Percentiles rank a stretch among this genome's conserved stretches.
These are phyloP conservation scores for Metarhizium anisopliae DNA, from an alignment of 2,329 filamentous ascomycete species.

Conservation along the genomic window DNA sequence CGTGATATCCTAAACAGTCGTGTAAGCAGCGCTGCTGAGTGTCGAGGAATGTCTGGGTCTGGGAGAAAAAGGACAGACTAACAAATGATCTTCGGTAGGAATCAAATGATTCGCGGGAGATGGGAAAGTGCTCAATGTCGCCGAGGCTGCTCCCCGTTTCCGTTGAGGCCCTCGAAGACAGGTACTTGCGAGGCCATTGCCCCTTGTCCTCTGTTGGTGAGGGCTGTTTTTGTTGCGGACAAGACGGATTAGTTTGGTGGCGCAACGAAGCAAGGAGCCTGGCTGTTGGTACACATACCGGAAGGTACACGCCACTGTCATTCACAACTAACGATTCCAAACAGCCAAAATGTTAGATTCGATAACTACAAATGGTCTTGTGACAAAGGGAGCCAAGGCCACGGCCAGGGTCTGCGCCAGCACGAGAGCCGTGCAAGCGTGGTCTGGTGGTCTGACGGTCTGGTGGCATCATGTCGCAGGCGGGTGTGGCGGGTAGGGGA, in stretches of 20 bases:
- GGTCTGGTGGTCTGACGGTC: neutral
- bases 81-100: conserved; percentile 95
- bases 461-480: neutral
- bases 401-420: too few species aligned
- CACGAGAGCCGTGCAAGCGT: too few species aligned
- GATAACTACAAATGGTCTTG: conserved; percentile 10
- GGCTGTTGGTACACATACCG: conserved; percentile 45
- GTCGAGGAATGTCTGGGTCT: neutral
- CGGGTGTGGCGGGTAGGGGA: conserved; percentile 2
- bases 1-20: conserved; percentile 66
- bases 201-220: conserved; percentile 78
- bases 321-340: conserved; percentile 64
- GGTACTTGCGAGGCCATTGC: conserved; percentile 59
- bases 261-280: neutral
- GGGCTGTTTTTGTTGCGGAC: conserved; percentile 41
- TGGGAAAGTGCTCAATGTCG: conserved; percentile 88
- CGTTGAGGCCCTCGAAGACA: conserved; percentile 43
- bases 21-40: conserved; percentile 9
- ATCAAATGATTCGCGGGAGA: conserved; percentile 94
- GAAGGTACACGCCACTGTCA: conserved; percentile 89
- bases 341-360: neutral
- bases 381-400: conserved; percentile 5
- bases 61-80: conserved; percentile 26
- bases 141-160: conserved; percentile 54
- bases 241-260: conserved; percentile 6